A percentile compares a stretch with the other conserved stretches of the same genome.
phyloP scores from a whole-genome alignment of 2,329 filamentous ascomycete genomes.

The Ilyonectria robusta region DNA sequence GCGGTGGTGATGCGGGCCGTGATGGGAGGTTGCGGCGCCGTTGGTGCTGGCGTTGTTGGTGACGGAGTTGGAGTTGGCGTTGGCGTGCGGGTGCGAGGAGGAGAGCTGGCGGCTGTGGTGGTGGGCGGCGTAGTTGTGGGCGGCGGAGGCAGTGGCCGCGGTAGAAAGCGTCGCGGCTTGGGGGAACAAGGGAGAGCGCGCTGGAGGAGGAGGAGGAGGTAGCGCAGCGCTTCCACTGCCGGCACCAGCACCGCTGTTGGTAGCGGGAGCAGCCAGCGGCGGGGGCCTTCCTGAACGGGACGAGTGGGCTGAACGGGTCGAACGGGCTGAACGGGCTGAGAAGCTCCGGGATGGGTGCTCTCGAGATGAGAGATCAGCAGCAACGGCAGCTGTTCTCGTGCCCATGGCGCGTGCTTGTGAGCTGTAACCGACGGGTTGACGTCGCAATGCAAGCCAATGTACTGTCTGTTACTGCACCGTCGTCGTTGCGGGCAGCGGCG shows the following conservation, averaged over 20 bases:
- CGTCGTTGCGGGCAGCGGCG: neutral
- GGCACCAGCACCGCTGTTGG: constrained; percentile 1
- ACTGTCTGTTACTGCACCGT: constrained; percentile 1
- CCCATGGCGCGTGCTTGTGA: constrained; percentile 34
- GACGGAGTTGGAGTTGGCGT: constrained; percentile 41
- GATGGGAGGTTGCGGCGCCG: constrained; percentile 48
- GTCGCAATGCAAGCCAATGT: neutral
- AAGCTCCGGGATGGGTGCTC: constrained; percentile 52
- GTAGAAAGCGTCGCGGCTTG: constrained; percentile 31
- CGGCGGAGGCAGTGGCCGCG: neutral
- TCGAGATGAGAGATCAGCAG: constrained; percentile 44
- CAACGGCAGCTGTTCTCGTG: constrained; percentile 43
- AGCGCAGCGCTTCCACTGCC: constrained; percentile 9
- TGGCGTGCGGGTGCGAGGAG: constrained; percentile 42
- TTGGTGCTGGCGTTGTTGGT: constrained; percentile 34
- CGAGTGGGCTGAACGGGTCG: constrained; percentile 45
- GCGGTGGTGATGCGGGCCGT: constrained; percentile 53
- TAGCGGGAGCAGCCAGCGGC: constrained; percentile 30
- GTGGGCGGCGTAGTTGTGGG: constrained; percentile 29
- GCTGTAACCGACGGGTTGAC: neutral
- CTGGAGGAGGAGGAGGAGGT: constrained; percentile 39
- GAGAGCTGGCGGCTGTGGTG: constrained; percentile 45
- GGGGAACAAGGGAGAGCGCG: constrained; percentile 32
- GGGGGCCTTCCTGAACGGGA: constrained; percentile 40
- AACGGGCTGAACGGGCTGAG: constrained; percentile 53